These are phyloP conservation scores for Globisporangium perplexum DNA, from an alignment of 352 stramenopile genomes.

Conservation along the genomic window DNA sequence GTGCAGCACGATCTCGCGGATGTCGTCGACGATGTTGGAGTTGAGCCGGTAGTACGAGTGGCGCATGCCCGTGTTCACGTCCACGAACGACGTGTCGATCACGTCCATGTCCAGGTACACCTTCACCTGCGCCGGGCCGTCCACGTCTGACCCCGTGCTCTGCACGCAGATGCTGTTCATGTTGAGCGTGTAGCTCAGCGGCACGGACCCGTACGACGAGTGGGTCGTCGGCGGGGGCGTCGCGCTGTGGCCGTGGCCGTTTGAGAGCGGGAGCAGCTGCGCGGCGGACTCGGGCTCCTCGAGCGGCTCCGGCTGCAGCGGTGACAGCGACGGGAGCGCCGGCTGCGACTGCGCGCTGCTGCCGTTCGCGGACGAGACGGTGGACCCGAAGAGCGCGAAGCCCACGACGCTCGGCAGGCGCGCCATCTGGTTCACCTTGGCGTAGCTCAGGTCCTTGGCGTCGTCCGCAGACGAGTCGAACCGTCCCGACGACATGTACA, in stretches of 20 bases:
- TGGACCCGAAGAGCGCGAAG: conserved; percentile 11
- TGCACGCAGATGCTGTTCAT: conserved; percentile 16
- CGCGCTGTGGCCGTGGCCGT: background rate
- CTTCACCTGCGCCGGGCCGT: conserved; percentile 10
- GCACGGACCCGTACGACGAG: conserved; percentile 13
- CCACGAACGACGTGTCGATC: conserved; percentile 64
- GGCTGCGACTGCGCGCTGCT: background rate
- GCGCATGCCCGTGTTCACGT: conserved; percentile 48
- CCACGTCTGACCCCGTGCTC: conserved; percentile 11
- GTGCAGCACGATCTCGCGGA: conserved; percentile 22
- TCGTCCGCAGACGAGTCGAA: conserved; percentile 12
- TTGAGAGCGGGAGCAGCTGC: background rate
- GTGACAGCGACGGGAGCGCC: background rate
- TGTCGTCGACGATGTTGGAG: conserved; percentile 40
- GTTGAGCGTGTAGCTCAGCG: conserved; percentile 14
- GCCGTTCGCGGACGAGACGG: background rate
- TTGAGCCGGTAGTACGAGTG: conserved; percentile 66
- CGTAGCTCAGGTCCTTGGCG: conserved; percentile 16
- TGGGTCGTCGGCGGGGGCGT: conserved; percentile 7
- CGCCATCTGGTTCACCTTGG: conserved; percentile 11
- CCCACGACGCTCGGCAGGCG: conserved; percentile 9
- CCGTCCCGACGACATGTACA: conserved; percentile 5
- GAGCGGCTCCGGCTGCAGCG: background rate
- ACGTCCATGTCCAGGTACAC: conserved; percentile 56
- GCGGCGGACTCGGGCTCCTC: conserved; percentile 2